phyloP scores from a whole-genome alignment of 148 eudicot genomes.

The Mesembryanthemum crystallinum region DNA sequence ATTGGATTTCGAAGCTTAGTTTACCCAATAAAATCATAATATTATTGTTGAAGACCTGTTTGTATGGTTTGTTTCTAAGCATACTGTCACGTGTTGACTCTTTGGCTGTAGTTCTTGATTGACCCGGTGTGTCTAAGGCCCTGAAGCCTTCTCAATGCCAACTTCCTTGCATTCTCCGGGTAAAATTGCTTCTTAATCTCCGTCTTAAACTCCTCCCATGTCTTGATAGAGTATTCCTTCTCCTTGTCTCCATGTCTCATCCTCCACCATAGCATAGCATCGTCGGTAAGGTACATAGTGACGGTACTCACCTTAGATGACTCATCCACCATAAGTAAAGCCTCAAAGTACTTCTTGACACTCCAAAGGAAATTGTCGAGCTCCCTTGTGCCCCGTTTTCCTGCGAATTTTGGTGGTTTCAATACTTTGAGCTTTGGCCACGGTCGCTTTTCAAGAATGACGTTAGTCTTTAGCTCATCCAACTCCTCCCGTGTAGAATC shows the following conservation, averaged over 20 bases:
- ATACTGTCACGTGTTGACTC: too few relatives aligned
- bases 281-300: too few relatives aligned
- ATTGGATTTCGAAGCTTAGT: too few relatives aligned
- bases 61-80: too few relatives aligned
- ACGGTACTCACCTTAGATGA: not conserved
- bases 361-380: not conserved
- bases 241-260: too few relatives aligned
- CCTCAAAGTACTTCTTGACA: not conserved
- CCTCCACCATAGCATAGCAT: too few relatives aligned
- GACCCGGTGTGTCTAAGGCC: slow-evolving; percentile 1
- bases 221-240: not conserved
- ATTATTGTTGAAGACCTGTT: too few relatives aligned
- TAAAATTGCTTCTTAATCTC: not conserved
- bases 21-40: too few relatives aligned
- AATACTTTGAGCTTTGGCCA: not conserved
- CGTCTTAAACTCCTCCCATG: not conserved
- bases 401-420: not conserved
- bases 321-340: not conserved
- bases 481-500: too few relatives aligned
- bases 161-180: not conserved
- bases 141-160: not conserved
- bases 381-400: not conserved
- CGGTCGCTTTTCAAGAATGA: too few relatives aligned
- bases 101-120: not conserved
- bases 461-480: too few relatives aligned